Evolutionary conservation across 2,329 filamentous ascomycete genomes (phyloP), one percentile per base, ranked within the genome.

Genomic region (Aspergillus caelatus): DNA sequence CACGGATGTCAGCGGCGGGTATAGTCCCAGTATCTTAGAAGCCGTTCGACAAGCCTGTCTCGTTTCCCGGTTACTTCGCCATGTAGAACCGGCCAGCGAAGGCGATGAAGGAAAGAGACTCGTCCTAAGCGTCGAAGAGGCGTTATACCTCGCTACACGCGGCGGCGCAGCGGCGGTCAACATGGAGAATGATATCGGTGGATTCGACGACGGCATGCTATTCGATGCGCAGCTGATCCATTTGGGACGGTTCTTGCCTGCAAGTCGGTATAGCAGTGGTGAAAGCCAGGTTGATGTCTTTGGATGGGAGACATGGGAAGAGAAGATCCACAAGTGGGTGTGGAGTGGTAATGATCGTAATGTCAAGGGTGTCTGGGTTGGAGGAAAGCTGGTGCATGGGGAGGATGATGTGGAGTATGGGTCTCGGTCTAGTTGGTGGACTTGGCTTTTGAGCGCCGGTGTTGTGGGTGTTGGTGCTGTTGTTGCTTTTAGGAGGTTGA

Each of bases 311-410:
- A 86, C 74, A n/a, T 96, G 91, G 92, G 87, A 90, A 45, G 92
- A 98, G 72, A 87, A 83, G 72, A 80, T 98, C 12, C 91, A 92
- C 58, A 99, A 99, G 83, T 99, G 95, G 95, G 83, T 98, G 65
- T 99, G 91, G 79, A 91, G 88, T 68, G 95, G 95, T 0, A 94
- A 98, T 81, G 95, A 98, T 79, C 84, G 94, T 69, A 98, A 98
- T 77, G 94, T 93, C 3, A 85, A 85, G 71, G 88, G 85, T 69
- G 95, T 99, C 6, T 99, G 94, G 94, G 93, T 98, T 1, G 88
- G 85, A 74, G 95, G 95, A 3, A 81, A 88, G 67, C 78, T 96
- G 76, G 95, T 97, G 55, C 93, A 97, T 65, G 54, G 55, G 52
- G 30, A 48, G 12, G 55, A 28, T 11, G 48, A 36, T 41, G 48